A percentile compares a stretch with the other conserved stretches of the same genome.
Evolutionary conservation across 177 flowering plant species (phyloP).

Genomic region (Tripterygium wilfordii): DNA sequence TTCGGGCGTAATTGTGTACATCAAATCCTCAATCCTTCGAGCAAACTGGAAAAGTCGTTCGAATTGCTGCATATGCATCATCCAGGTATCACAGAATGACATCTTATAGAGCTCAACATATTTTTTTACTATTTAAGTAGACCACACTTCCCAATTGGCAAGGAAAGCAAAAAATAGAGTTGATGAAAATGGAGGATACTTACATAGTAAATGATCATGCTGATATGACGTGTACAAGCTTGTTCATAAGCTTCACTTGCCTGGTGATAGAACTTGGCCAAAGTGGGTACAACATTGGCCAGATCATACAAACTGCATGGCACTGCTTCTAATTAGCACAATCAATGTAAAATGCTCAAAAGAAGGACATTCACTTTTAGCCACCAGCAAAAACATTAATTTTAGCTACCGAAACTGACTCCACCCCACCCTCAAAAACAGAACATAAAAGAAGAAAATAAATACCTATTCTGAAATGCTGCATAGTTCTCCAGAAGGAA

Average conservation of each 20-base stretch:
- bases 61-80: conserved; percentile 96
- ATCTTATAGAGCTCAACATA: too few species aligned
- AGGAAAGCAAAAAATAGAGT: background rate
- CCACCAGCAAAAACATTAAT: background rate
- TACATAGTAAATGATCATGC: conserved; percentile 81
- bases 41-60: conserved; percentile 89
- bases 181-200: conserved; percentile 21
- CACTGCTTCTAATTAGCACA: conserved; percentile 17
- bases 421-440: background rate
- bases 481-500: conserved; percentile 92
- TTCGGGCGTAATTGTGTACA: conserved; percentile 41
- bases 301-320: conserved; percentile 93
- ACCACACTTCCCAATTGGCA: background rate
- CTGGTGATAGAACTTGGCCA: conserved; percentile 97
- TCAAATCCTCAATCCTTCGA: conserved; percentile 73
- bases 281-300: conserved; percentile 92
- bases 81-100: too few species aligned
- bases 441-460: background rate
- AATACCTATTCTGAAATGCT: conserved; percentile 95
- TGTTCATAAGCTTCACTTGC: conserved; percentile 98
- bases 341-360: background rate
- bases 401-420: background rate
- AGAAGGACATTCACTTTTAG: background rate
- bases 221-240: conserved; percentile 95
- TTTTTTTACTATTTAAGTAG: too few species aligned